phyloP scores from a whole-genome alignment of 495 filamentous ascomycete species.

The Podospora fimiseda region DNA sequence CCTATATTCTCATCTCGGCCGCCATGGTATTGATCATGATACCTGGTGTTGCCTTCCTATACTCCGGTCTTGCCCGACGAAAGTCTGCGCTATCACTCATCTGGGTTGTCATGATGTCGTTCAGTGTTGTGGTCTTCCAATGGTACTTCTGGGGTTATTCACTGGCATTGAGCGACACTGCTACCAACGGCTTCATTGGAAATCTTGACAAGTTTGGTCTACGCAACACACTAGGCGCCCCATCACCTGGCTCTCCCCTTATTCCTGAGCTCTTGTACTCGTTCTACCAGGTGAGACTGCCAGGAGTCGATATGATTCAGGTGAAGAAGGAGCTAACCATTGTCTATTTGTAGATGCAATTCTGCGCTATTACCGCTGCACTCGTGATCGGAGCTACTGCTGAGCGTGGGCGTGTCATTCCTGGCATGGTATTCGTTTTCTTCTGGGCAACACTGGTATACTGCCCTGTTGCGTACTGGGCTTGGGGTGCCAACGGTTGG shows the following conservation, averaged over 20 bases:
- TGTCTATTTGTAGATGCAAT: slow-evolving; percentile 80
- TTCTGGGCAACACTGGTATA: slow-evolving; percentile 97
- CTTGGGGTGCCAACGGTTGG: slow-evolving; percentile 93
- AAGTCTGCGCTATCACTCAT: slow-evolving; percentile 94
- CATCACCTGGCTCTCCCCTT: slow-evolving; percentile 71
- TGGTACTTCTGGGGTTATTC: slow-evolving; percentile 99
- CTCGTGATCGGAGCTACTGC: slow-evolving; percentile 90
- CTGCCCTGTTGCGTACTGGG: slow-evolving; percentile 94
- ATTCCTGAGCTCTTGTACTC: slow-evolving; percentile 88
- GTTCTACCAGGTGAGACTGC: slow-evolving; percentile 65
- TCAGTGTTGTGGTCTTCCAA: slow-evolving; percentile 85
- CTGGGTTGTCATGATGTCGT: slow-evolving; percentile 89
- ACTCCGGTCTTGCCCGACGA: slow-evolving; percentile 92
- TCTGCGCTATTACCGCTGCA: slow-evolving; percentile 85
- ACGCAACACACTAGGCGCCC: slow-evolving; percentile 67
- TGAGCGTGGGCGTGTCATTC: slow-evolving; percentile 87
- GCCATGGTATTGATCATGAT: slow-evolving; percentile 97
- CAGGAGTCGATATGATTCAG: not conserved
- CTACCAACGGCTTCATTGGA: slow-evolving; percentile 78
- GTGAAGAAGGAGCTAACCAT: not conserved
- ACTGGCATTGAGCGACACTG: slow-evolving; percentile 77
- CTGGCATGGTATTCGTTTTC: slow-evolving; percentile 93
- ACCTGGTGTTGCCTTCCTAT: slow-evolving; percentile 94
- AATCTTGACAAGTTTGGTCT: slow-evolving; percentile 82
- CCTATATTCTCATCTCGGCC: slow-evolving; percentile 85